A percentile compares a stretch with the other conserved stretches of the same genome.
Conservation (phyloP, 768 basidiomycete genomes). For the Termitomyces bulborhizus region DNA sequence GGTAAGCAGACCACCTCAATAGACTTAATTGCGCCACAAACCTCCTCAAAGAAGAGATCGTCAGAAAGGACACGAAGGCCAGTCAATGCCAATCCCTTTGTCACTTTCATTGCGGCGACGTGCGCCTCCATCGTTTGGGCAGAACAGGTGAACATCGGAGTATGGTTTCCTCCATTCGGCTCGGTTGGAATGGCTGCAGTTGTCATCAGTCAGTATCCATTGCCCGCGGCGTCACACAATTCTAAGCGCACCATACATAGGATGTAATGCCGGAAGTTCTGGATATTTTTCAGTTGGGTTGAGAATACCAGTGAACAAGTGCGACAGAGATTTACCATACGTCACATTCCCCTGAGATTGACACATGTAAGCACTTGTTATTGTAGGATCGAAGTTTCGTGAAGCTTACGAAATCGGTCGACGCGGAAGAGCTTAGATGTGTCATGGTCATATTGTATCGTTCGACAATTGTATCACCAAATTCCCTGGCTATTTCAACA, state of each 20-base stretch:
- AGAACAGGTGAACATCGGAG: constrained; percentile 55
- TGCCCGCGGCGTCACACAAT: background rate
- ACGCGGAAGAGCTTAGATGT: constrained; percentile 39
- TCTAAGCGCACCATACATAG: constrained; percentile 43
- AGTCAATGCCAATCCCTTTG: constrained; percentile 57
- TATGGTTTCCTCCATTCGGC: constrained; percentile 71
- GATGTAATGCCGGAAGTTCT: constrained; percentile 63
- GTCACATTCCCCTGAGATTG: constrained; percentile 63
- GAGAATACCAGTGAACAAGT: background rate
- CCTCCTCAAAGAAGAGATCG: constrained; percentile 49
- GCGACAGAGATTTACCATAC: constrained; percentile 39
- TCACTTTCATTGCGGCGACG: constrained; percentile 44
- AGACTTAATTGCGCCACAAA: constrained; percentile 20
- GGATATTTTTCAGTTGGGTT: constrained; percentile 10
- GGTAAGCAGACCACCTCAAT: background rate
- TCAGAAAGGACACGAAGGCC: constrained; percentile 57
- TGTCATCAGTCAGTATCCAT: constrained; percentile 18
- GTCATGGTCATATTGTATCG: constrained; percentile 37
- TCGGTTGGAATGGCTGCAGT: constrained; percentile 63
- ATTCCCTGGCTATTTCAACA: constrained; percentile 39
- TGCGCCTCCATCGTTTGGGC: constrained; percentile 60
- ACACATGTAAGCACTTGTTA: background rate
- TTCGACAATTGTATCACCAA: constrained; percentile 37
- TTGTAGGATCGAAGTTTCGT: constrained; percentile 6
- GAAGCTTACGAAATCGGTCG: constrained; percentile 69